Evolutionary conservation across 768 basidiomycete genomes (phyloP).

Genomic region (Naganishia randhawae): DNA sequence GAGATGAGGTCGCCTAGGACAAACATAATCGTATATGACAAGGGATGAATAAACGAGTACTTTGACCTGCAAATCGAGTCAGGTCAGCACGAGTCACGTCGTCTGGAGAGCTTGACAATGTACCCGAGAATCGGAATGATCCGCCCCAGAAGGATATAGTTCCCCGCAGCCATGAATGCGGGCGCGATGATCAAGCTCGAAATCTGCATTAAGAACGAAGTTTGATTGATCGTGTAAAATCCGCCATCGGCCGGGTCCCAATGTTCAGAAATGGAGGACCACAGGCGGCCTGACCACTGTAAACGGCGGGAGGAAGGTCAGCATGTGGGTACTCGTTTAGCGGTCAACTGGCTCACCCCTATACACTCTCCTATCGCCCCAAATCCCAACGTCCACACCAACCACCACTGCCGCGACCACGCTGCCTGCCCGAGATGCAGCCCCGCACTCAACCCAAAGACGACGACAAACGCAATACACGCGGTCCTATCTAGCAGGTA

Average conservation of each 20-base stretch:
- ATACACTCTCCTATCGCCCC: constrained; percentile 26
- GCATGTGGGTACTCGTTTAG: not conserved
- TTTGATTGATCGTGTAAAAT: not conserved
- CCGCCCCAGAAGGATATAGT: constrained; percentile 60
- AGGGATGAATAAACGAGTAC: constrained; percentile 34
- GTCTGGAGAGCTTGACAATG: too few relatives aligned
- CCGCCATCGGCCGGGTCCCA: constrained; percentile 21
- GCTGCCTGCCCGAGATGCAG: constrained; percentile 9
- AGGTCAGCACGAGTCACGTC: too few relatives aligned
- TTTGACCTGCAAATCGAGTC: constrained; percentile 17
- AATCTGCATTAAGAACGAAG: constrained; percentile 49
- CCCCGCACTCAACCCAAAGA: not conserved
- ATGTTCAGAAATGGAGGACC: not conserved
- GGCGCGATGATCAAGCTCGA: constrained; percentile 59
- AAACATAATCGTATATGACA: constrained; percentile 45
- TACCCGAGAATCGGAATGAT: constrained; percentile 21
- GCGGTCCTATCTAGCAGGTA: not conserved
- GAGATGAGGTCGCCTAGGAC: constrained; percentile 57
- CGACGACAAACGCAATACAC: not conserved
- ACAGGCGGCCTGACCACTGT: constrained; percentile 20
- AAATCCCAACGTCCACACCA: constrained; percentile 29
- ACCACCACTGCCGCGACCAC: constrained; percentile 29
- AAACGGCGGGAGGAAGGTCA: too few relatives aligned
- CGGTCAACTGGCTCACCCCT: constrained; percentile 6
- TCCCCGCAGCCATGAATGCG: constrained; percentile 58